phyloP scores from a whole-genome alignment of 2,329 filamentous ascomycete species.

The Penicillium sumatraense region DNA sequence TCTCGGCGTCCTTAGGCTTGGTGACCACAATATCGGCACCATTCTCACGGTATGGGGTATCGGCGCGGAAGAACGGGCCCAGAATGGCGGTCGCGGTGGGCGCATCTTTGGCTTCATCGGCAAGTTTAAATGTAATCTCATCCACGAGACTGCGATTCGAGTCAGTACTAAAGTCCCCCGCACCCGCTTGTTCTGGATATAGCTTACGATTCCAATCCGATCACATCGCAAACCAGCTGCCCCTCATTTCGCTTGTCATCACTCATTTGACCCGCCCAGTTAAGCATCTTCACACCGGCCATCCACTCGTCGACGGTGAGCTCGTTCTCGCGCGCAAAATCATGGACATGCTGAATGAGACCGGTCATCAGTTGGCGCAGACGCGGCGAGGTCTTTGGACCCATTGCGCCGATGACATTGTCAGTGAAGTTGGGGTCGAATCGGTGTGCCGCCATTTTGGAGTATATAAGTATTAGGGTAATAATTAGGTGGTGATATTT shows the following conservation, averaged over 20 bases:
- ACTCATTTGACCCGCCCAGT: conserved; percentile 67
- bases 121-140: conserved; percentile 75
- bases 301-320: conserved; percentile 65
- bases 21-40: conserved; percentile 68
- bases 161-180: conserved; percentile 1
- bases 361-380: conserved; percentile 64
- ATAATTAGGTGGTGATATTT: not conserved
- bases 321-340: conserved; percentile 63
- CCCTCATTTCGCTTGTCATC: conserved; percentile 66
- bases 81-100: conserved; percentile 79
- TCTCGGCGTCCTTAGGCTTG: conserved; percentile 54
- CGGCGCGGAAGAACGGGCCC: conserved; percentile 80
- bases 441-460: conserved; percentile 33
- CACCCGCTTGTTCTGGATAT: not conserved
- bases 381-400: conserved; percentile 69
- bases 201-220: conserved; percentile 61
- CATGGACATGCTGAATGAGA: conserved; percentile 61
- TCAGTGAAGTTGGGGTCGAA: conserved; percentile 63
- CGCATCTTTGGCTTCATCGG: conserved; percentile 56
- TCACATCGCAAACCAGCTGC: conserved; percentile 62
- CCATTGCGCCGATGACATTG: conserved; percentile 75
- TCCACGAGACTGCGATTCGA: conserved; percentile 63
- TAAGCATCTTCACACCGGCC: conserved; percentile 61
- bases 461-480: too few relatives aligned
- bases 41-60: conserved; percentile 72